Evolutionary conservation across 1,139 yeast genomes (phyloP).

Genomic region (Yamadazyma trypodendri): DNA sequence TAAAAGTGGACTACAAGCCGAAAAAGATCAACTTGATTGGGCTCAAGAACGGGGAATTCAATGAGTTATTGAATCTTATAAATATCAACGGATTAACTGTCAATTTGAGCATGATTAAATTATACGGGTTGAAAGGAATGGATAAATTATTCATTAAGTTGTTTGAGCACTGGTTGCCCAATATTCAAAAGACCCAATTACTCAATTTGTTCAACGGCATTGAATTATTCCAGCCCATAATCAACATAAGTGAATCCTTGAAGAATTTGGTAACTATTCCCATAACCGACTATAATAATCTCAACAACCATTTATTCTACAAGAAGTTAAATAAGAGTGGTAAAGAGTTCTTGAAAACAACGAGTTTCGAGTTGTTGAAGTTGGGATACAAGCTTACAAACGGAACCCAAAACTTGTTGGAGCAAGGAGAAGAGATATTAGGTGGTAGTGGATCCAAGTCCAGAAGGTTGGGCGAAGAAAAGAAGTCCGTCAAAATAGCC

Average conservation of each 20-base stretch:
- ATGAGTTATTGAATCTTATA: conserved; percentile 85
- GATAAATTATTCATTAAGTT: conserved; percentile 55
- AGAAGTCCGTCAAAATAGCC: background rate
- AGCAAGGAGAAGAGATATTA: conserved; percentile 71
- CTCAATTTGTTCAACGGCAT: conserved; percentile 80
- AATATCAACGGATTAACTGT: conserved; percentile 83
- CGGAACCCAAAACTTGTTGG: conserved; percentile 82
- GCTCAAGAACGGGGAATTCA: conserved; percentile 77
- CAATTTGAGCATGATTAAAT: conserved; percentile 54
- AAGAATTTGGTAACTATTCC: conserved; percentile 75
- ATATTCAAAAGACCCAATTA: conserved; percentile 74
- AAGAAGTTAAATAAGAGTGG: conserved; percentile 80
- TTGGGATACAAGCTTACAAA: conserved; percentile 85
- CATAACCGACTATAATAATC: conserved; percentile 71
- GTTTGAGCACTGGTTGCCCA: conserved; percentile 80
- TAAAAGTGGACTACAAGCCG: conserved; percentile 89
- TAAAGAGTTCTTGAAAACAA: conserved; percentile 68
- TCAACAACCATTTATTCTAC: conserved; percentile 39
- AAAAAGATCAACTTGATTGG: conserved; percentile 84
- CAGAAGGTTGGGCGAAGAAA: conserved; percentile 18
- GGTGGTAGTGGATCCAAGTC: conserved; percentile 66
- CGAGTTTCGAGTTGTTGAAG: conserved; percentile 77
- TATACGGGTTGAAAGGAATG: conserved; percentile 79
- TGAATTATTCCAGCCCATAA: conserved; percentile 76
- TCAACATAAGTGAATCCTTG: conserved; percentile 76